Conservation (phyloP, 2,329 filamentous ascomycete species). For the Exophiala lecanii-corni region DNA sequence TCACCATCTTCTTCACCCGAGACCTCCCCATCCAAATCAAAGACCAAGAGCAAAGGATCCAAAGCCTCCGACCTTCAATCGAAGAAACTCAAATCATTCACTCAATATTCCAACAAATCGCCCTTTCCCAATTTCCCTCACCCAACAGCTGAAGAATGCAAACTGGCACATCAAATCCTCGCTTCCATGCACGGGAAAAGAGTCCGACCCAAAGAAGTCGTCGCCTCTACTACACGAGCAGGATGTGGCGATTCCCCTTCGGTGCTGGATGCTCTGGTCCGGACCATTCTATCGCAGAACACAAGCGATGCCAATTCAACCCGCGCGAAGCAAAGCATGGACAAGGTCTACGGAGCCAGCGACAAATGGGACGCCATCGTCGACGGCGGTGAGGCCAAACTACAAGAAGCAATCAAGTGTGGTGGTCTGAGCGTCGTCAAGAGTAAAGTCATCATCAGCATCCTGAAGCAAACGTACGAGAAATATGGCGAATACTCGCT, state of each 20-base stretch:
- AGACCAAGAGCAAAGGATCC: constrained; percentile 9
- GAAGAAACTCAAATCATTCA: constrained; percentile 34
- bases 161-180: constrained; percentile 63
- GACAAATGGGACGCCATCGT: constrained; percentile 46
- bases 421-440: constrained; percentile 70
- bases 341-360: constrained; percentile 61
- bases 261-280: constrained; percentile 59
- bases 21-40: constrained; percentile 1
- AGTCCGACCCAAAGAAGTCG: constrained; percentile 60
- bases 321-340: constrained; percentile 68
- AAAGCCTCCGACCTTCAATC: constrained; percentile 14
- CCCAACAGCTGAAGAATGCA: constrained; percentile 65
- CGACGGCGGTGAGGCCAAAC: constrained; percentile 38
- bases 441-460: constrained; percentile 28
- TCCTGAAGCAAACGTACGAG: constrained; percentile 24
- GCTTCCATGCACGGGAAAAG: constrained; percentile 62
- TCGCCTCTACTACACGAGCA: constrained; percentile 63
- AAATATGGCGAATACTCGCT: constrained; percentile 35
- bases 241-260: constrained; percentile 66
- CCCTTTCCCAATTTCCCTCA: constrained; percentile 65
- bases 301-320: constrained; percentile 58
- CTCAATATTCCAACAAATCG: constrained; percentile 44
- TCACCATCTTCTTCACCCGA: neutral
- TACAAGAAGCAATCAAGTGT: constrained; percentile 38
- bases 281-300: constrained; percentile 58